These are phyloP conservation scores for Clathrospora elynae DNA, from an alignment of 2,329 filamentous ascomycete species.

Conservation along the genomic window DNA sequence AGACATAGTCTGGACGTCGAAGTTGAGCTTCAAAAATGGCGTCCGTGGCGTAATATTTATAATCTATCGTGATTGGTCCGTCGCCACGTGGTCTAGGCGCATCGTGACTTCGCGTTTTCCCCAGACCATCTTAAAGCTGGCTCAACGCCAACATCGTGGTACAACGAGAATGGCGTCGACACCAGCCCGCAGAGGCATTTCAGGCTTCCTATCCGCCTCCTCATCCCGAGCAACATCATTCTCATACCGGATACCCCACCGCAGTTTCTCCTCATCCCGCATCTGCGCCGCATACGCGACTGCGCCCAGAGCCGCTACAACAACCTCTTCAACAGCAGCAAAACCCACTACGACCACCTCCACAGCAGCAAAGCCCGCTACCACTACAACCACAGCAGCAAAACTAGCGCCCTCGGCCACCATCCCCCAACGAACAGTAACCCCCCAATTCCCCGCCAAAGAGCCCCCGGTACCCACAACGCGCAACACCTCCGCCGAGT, in stretches of 20 bases:
- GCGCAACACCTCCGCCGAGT: constrained; percentile 36
- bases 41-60: constrained; percentile 13
- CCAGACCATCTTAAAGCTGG: too few relatives aligned
- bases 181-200: constrained; percentile 27
- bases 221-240: constrained; percentile 23
- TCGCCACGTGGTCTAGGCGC: too few relatives aligned
- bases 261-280: constrained; percentile 30
- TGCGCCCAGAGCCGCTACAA: constrained; percentile 22
- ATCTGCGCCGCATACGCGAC: constrained; percentile 33
- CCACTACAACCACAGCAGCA: constrained; percentile 15
- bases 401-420: constrained; percentile 20
- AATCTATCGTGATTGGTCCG: too few relatives aligned
- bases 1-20: too few relatives aligned
- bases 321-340: constrained; percentile 15
- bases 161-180: constrained; percentile 28
- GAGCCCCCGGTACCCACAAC: constrained; percentile 43
- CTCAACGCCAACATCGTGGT: too few relatives aligned
- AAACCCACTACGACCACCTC: constrained; percentile 16
- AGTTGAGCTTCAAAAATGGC: too few relatives aligned
- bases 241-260: constrained; percentile 21
- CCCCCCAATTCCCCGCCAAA: constrained; percentile 34
- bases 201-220: constrained; percentile 23
- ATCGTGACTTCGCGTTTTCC: constrained; percentile 22
- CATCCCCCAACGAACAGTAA: constrained; percentile 34
- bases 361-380: constrained; percentile 22